Evolutionary conservation across 495 filamentous ascomycete species (phyloP).

Genomic region (Neurospora sp.): DNA sequence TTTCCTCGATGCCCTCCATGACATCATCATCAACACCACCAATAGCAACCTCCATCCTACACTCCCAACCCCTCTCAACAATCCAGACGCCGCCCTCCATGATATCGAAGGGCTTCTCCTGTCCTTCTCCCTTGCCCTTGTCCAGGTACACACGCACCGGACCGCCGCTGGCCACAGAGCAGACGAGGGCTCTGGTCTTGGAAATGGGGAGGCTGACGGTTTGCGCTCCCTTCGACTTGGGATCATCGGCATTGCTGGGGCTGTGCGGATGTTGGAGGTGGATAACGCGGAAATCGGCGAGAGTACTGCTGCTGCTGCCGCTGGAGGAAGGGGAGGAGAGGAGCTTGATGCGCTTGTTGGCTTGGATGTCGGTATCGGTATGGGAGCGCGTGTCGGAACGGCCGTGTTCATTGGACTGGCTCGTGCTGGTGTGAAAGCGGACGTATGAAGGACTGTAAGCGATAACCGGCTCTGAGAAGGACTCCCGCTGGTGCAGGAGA

Average conservation of each 20-base stretch:
- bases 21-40: not conserved
- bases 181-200: not conserved
- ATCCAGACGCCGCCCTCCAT: not conserved
- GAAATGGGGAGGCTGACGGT: not conserved
- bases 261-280: not conserved
- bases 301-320: not conserved
- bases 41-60: not conserved
- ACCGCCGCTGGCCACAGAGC: not conserved
- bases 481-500: not conserved
- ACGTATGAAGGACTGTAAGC: not conserved
- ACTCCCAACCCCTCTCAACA: not conserved
- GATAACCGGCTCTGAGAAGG: not conserved
- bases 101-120: not conserved
- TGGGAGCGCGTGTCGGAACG: too few species aligned
- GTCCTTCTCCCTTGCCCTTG: not conserved
- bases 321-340: not conserved
- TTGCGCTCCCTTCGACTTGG: not conserved
- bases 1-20: too few species aligned
- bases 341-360: not conserved
- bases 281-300: not conserved
- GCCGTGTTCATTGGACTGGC: too few species aligned
- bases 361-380: not conserved
- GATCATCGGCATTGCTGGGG: not conserved
- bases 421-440: not conserved
- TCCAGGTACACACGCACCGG: not conserved